A percentile compares a stretch with the other conserved stretches of the same genome.
These are phyloP conservation scores for Adansonia madagascariensis DNA, from an alignment of 441 rosid genomes.

Conservation along the genomic window DNA sequence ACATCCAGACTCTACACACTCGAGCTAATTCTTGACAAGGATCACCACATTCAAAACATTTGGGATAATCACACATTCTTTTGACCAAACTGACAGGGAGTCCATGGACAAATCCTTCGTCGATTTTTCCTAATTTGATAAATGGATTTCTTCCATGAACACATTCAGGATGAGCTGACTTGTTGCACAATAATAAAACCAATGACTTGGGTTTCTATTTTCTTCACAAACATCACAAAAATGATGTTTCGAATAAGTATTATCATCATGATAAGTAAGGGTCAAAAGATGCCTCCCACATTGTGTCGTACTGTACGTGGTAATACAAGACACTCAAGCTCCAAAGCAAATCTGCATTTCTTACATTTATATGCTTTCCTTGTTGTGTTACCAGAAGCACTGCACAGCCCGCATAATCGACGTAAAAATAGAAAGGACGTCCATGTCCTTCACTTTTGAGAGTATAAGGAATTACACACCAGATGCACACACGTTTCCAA, in stretches of 20 bases:
- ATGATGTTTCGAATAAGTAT: not conserved
- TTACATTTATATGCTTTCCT: fast-evolving
- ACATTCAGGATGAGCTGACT: not conserved
- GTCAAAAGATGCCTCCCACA: not conserved
- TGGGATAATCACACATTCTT: not conserved
- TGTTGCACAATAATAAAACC: not conserved
- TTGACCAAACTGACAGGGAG: not conserved
- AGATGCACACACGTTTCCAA: not conserved
- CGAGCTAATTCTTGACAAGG: not conserved
- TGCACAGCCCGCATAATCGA: not conserved
- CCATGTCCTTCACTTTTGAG: not conserved
- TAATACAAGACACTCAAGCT: fast-evolving
- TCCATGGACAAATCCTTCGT: not conserved
- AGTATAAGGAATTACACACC: not conserved
- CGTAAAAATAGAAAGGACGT: not conserved
- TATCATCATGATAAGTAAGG: not conserved
- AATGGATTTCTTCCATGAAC: not conserved
- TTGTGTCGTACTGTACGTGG: not conserved
- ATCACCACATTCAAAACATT: not conserved
- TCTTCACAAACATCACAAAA: not conserved
- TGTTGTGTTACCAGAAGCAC: not conserved
- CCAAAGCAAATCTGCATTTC: not conserved
- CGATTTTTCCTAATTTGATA: not conserved
- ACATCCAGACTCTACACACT: not conserved
- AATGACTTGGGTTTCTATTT: not conserved